These are phyloP conservation scores for Bothriochloa decipiens DNA, from an alignment of 176 grass and related monocot genomes.

Conservation along the genomic window DNA sequence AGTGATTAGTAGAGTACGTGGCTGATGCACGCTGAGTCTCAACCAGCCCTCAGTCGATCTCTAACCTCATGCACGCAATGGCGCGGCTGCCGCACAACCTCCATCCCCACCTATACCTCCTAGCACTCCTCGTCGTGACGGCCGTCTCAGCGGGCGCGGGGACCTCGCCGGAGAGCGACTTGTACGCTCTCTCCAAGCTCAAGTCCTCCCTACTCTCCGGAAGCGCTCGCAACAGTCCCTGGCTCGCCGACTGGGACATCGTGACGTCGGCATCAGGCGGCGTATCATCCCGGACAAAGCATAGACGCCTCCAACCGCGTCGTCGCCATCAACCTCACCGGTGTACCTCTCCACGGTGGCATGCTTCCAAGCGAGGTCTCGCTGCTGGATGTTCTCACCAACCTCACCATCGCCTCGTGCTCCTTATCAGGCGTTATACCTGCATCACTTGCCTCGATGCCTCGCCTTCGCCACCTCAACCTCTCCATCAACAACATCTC, in stretches of 20 bases:
- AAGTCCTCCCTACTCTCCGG: slow-evolving; percentile 48
- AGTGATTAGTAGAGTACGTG: background rate
- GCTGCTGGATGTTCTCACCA: slow-evolving; percentile 49
- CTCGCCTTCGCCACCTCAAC: slow-evolving; percentile 37
- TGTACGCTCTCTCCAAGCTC: slow-evolving; percentile 54
- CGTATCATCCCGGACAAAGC: background rate
- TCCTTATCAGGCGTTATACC: slow-evolving; percentile 50
- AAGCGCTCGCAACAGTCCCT: background rate
- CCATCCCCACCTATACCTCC: background rate
- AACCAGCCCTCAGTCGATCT: background rate
- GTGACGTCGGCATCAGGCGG: background rate
- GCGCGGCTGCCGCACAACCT: background rate
- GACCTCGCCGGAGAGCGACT: slow-evolving; percentile 42
- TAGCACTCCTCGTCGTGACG: background rate
- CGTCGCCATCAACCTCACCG: slow-evolving; percentile 60
- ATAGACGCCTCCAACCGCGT: slow-evolving; percentile 1
- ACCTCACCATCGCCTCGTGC: slow-evolving; percentile 63
- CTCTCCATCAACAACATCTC: slow-evolving; percentile 19
- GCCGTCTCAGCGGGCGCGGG: background rate
- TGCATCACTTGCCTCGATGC: slow-evolving; percentile 17
- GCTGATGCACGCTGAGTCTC: background rate
- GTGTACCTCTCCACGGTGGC: slow-evolving; percentile 32
- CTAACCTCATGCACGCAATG: background rate
- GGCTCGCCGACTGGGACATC: slow-evolving; percentile 63
- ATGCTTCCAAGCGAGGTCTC: slow-evolving; percentile 41